Evolutionary conservation across 2,329 filamentous ascomycete genomes (phyloP).

Genomic region (Pseudocercospora cruenta): DNA sequence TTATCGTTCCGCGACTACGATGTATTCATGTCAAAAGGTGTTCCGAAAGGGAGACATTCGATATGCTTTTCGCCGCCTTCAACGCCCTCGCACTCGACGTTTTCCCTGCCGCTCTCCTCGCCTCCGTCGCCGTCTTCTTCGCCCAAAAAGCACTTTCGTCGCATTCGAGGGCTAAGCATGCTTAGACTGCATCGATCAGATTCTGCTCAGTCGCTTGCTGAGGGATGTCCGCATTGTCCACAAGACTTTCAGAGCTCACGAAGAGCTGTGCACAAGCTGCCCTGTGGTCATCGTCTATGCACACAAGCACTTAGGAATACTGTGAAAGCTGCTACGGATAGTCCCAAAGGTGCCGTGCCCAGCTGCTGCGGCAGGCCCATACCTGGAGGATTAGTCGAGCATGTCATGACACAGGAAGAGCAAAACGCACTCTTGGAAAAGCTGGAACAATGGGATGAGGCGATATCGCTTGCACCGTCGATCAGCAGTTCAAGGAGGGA

Average conservation of each 20-base stretch:
- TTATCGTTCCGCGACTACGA: conserved; percentile 42
- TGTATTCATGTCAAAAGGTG: conserved; percentile 35
- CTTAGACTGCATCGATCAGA: conserved; percentile 33
- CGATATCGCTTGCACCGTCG: conserved; percentile 25
- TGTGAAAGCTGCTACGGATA: conserved; percentile 41
- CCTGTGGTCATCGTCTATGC: conserved; percentile 42
- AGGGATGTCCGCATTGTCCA: conserved; percentile 40
- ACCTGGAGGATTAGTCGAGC: conserved; percentile 45
- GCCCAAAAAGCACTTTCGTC: conserved; percentile 38
- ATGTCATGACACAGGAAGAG: conserved; percentile 44
- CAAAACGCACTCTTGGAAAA: conserved; percentile 40
- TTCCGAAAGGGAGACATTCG: conserved; percentile 31
- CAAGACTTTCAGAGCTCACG: conserved; percentile 31
- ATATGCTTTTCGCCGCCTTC: conserved; percentile 36
- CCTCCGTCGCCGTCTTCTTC: conserved; percentile 32
- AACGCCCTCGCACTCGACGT: conserved; percentile 37
- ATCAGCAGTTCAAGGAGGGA: conserved; percentile 22
- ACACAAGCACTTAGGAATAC: conserved; percentile 38
- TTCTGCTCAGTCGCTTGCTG: conserved; percentile 32
- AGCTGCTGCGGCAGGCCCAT: conserved; percentile 47
- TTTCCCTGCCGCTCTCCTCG: conserved; percentile 37
- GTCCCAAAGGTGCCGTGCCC: conserved; percentile 40
- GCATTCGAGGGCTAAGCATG: conserved; percentile 39
- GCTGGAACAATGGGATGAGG: conserved; percentile 39
- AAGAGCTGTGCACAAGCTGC: conserved; percentile 37